These are phyloP conservation scores for Pseudogymnoascus sp. DNA, from an alignment of 2,329 filamentous ascomycete species.

Conservation along the genomic window DNA sequence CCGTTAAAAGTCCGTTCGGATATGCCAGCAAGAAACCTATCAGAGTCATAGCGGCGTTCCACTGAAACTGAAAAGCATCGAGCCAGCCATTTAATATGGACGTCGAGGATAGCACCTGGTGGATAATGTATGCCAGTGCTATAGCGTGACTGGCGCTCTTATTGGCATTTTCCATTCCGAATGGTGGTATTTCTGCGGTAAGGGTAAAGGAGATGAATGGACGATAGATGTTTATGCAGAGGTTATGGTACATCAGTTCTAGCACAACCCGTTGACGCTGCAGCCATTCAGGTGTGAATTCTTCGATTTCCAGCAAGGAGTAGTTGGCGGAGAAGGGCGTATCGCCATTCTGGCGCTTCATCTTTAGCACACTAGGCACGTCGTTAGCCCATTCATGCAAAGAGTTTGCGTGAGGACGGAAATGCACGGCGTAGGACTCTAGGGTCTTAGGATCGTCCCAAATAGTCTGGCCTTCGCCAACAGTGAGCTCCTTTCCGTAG, in stretches of 20 bases:
- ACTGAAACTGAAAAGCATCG: constrained; percentile 37
- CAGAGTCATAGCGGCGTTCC: constrained; percentile 35
- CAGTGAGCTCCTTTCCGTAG: constrained; percentile 20
- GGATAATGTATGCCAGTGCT: constrained; percentile 32
- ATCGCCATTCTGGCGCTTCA: constrained; percentile 24
- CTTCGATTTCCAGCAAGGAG: constrained; percentile 28
- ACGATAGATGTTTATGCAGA: constrained; percentile 33
- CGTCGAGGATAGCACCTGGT: constrained; percentile 30
- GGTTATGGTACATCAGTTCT: constrained; percentile 37
- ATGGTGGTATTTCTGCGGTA: constrained; percentile 12
- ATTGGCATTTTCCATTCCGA: constrained; percentile 26
- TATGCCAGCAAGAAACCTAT: constrained; percentile 36
- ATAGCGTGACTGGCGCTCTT: constrained; percentile 31
- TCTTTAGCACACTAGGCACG: constrained; percentile 31
- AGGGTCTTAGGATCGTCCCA: constrained; percentile 24
- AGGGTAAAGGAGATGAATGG: constrained; percentile 33
- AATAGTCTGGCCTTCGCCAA: constrained; percentile 19
- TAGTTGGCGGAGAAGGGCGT: constrained; percentile 33
- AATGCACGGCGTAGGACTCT: constrained; percentile 25
- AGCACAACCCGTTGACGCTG: constrained; percentile 37
- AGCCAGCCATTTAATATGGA: constrained; percentile 32
- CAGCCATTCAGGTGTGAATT: constrained; percentile 35
- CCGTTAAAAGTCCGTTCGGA: constrained; percentile 19
- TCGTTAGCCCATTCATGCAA: constrained; percentile 29
- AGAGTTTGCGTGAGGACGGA: constrained; percentile 22